Percentiles rank a stretch among this genome's conserved stretches.
Conservation (phyloP, 2,329 filamentous ascomycete genomes). For the Fusarium subtropicale region DNA sequence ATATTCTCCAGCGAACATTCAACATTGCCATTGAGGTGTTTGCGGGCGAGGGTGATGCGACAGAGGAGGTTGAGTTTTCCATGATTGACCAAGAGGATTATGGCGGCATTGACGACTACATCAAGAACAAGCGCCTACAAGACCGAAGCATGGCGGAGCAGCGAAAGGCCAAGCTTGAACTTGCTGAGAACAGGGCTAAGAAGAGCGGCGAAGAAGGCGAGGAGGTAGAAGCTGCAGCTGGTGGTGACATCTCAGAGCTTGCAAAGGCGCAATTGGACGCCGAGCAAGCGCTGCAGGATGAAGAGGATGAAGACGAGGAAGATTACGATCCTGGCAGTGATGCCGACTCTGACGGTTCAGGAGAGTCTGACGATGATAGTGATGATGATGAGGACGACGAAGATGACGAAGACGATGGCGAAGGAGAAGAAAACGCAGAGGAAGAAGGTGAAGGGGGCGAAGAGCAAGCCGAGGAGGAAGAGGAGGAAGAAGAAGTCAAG, state of each 20-base stretch:
- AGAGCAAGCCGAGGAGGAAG: slow-evolving; percentile 35
- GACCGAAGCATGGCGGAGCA: slow-evolving; percentile 77
- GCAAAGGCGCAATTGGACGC: slow-evolving; percentile 62
- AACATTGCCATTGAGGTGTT: slow-evolving; percentile 74
- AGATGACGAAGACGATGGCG: slow-evolving; percentile 52
- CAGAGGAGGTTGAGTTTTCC: slow-evolving; percentile 73
- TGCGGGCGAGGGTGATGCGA: slow-evolving; percentile 58
- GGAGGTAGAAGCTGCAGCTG: slow-evolving; percentile 49
- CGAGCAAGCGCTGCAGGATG: slow-evolving; percentile 67
- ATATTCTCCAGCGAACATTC: slow-evolving; percentile 74
- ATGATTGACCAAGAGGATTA: slow-evolving; percentile 79
- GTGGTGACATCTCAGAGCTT: slow-evolving; percentile 60
- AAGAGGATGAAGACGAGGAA: slow-evolving; percentile 73
- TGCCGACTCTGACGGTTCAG: slow-evolving; percentile 68
- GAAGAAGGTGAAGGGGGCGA: slow-evolving; percentile 41
- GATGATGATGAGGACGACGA: slow-evolving; percentile 56
- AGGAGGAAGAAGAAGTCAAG: slow-evolving; percentile 42
- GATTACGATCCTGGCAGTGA: slow-evolving; percentile 74
- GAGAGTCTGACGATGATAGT: slow-evolving; percentile 64
- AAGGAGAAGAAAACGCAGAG: slow-evolving; percentile 45
- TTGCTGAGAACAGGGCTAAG: slow-evolving; percentile 69
- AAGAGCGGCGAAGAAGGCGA: slow-evolving; percentile 57
- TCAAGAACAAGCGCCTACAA: slow-evolving; percentile 70
- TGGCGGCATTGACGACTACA: slow-evolving; percentile 71
- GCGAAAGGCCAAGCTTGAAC: slow-evolving; percentile 71